These are phyloP conservation scores for Paramecium biaurelia DNA, from an alignment of 73 alveolate species.

Conservation along the genomic window DNA sequence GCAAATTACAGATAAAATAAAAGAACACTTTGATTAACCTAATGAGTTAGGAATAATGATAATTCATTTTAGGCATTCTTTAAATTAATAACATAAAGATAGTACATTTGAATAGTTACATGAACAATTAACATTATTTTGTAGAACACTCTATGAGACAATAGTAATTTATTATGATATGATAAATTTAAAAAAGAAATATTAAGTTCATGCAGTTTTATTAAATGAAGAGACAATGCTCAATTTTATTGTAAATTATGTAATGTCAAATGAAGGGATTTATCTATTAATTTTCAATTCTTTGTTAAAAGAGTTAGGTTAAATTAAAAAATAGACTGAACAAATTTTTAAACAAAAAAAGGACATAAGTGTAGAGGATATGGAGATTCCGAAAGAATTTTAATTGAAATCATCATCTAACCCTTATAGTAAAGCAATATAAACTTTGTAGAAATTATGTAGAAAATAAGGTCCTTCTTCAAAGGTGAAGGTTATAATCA, in stretches of 20 bases:
- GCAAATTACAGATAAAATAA: background rate
- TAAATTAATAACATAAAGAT: background rate
- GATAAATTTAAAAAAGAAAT: background rate
- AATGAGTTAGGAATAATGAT: background rate
- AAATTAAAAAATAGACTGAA: background rate
- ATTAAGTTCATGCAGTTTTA: background rate
- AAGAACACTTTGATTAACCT: background rate
- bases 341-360: background rate
- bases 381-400: background rate
- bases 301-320: background rate
- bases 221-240: slow-evolving; percentile 7
- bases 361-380: background rate
- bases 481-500: background rate
- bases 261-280: slow-evolving; percentile 8
- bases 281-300: background rate
- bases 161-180: background rate
- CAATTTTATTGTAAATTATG: background rate
- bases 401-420: background rate
- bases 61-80: background rate
- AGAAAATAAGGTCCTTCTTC: slow-evolving; percentile 2
- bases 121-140: background rate
- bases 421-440: background rate
- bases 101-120: background rate
- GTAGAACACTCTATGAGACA: background rate
- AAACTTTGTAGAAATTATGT: background rate